Percentiles rank a stretch among this genome's conserved stretches.
phyloP scores from a whole-genome alignment of 768 basidiomycete genomes.

The Rhizopogon vesiculosus region DNA sequence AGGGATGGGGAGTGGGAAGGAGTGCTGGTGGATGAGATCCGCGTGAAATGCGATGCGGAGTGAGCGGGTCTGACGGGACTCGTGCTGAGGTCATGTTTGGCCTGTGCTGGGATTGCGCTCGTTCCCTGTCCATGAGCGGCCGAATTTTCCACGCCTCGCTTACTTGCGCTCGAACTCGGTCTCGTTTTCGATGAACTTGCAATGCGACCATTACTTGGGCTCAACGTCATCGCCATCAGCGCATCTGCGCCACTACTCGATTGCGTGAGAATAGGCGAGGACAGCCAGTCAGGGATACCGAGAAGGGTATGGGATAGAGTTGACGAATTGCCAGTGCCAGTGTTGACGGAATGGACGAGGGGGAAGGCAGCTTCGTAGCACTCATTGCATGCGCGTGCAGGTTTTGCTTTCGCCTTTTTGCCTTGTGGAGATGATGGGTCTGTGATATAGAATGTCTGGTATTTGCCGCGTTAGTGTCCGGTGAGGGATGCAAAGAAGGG shows the following conservation, averaged over 20 bases:
- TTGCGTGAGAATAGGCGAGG: slow-evolving; percentile 18
- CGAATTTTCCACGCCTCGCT: not conserved
- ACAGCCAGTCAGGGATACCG: slow-evolving; percentile 25
- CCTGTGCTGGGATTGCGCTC: slow-evolving; percentile 15
- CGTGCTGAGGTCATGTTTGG: slow-evolving; percentile 11
- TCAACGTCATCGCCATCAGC: slow-evolving; percentile 37
- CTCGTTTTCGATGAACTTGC: not conserved
- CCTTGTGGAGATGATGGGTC: slow-evolving; percentile 35
- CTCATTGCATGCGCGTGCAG: slow-evolving; percentile 78
- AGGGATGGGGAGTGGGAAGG: not conserved
- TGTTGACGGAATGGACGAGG: slow-evolving; percentile 16
- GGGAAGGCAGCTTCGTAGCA: slow-evolving; percentile 90
- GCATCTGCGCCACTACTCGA: slow-evolving; percentile 18
- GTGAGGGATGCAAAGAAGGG: not conserved
- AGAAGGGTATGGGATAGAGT: slow-evolving; percentile 12
- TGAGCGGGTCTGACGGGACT: slow-evolving; percentile 18
- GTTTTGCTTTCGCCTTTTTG: slow-evolving; percentile 44
- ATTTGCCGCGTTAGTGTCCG: not conserved
- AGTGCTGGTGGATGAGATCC: slow-evolving; percentile 12
- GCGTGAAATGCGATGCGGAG: slow-evolving; percentile 18
- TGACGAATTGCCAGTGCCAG: not conserved
- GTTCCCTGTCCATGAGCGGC: slow-evolving; percentile 1
- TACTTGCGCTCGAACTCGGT: not conserved
- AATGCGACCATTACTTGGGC: slow-evolving; percentile 1
- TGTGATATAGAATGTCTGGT: slow-evolving; percentile 79